Conservation (phyloP, 768 basidiomycete species). For the Asterophora parasitica region DNA sequence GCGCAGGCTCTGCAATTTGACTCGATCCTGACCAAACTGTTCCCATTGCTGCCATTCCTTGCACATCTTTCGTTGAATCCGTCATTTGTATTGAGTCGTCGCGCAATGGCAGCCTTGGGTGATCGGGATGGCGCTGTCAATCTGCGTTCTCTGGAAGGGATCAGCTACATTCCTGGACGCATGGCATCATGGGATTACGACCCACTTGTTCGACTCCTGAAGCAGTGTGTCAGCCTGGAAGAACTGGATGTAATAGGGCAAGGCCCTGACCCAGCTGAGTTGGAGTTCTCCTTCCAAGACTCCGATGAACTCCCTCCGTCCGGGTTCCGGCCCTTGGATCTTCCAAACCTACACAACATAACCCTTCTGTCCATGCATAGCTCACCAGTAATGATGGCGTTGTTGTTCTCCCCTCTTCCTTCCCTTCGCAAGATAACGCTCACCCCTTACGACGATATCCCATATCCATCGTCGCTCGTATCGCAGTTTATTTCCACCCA, state of each 20-base stretch:
- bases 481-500: slow-evolving; percentile 57
- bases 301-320: slow-evolving; percentile 25
- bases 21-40: slow-evolving; percentile 56
- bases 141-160: slow-evolving; percentile 48
- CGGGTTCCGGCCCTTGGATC: slow-evolving; percentile 40
- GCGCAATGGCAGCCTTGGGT: slow-evolving; percentile 48
- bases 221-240: slow-evolving; percentile 51
- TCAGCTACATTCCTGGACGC: slow-evolving; percentile 42
- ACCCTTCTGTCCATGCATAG: slow-evolving; percentile 62
- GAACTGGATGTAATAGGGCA: slow-evolving; percentile 59
- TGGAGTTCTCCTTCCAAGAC: slow-evolving; percentile 28
- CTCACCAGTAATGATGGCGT: slow-evolving; percentile 56
- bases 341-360: slow-evolving; percentile 55
- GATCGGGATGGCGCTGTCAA: slow-evolving; percentile 46
- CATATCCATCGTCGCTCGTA: slow-evolving; percentile 51
- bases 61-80: slow-evolving; percentile 48
- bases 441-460: slow-evolving; percentile 70
- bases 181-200: slow-evolving; percentile 41
- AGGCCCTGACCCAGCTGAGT: slow-evolving; percentile 51
- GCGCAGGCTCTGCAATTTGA: slow-evolving; percentile 54
- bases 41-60: slow-evolving; percentile 67
- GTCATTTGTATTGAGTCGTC: slow-evolving; percentile 54
- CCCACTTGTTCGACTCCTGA: slow-evolving; percentile 53
- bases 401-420: slow-evolving; percentile 60
- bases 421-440: slow-evolving; percentile 58